Evolutionary conservation across 208 protist species (phyloP).

Genomic region (Willaertia magna): DNA sequence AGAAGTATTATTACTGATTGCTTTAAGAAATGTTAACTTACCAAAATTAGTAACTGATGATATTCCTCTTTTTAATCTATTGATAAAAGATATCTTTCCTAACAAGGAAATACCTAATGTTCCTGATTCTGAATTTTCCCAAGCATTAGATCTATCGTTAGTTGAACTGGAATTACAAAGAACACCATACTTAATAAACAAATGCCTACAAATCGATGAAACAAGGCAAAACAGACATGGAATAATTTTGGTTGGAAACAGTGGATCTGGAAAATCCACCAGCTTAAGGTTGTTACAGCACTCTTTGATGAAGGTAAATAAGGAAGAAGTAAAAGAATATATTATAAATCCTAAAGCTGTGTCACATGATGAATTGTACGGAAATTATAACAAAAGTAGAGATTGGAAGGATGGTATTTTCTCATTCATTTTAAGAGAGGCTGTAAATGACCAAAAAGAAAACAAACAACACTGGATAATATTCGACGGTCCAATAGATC

Average conservation of each 20-base stretch:
- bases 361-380: slow-evolving; percentile 90
- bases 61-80: slow-evolving; percentile 79
- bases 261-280: slow-evolving; percentile 83
- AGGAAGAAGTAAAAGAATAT: slow-evolving; percentile 60
- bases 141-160: slow-evolving; percentile 58
- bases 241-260: slow-evolving; percentile 92
- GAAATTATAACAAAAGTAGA: slow-evolving; percentile 83
- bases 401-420: slow-evolving; percentile 97
- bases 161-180: slow-evolving; percentile 49
- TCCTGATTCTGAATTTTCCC: slow-evolving; percentile 62
- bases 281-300: slow-evolving; percentile 72
- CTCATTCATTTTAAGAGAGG: slow-evolving; percentile 75
- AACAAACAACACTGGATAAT: slow-evolving; percentile 88
- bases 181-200: slow-evolving; percentile 65
- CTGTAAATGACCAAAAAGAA: slow-evolving; percentile 67
- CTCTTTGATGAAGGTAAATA: slow-evolving; percentile 55
- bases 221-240: slow-evolving; percentile 87
- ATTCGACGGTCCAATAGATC: slow-evolving; percentile 95
- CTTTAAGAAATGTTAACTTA: slow-evolving; percentile 89
- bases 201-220: slow-evolving; percentile 88
- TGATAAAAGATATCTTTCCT: slow-evolving; percentile 90
- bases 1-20: slow-evolving; percentile 83
- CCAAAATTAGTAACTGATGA: slow-evolving; percentile 93
- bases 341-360: slow-evolving; percentile 93
- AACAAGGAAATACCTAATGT: slow-evolving; percentile 56